Evolutionary conservation across 2,329 filamentous ascomycete genomes (phyloP).

Genomic region (Teratosphaeria nubilosa): DNA sequence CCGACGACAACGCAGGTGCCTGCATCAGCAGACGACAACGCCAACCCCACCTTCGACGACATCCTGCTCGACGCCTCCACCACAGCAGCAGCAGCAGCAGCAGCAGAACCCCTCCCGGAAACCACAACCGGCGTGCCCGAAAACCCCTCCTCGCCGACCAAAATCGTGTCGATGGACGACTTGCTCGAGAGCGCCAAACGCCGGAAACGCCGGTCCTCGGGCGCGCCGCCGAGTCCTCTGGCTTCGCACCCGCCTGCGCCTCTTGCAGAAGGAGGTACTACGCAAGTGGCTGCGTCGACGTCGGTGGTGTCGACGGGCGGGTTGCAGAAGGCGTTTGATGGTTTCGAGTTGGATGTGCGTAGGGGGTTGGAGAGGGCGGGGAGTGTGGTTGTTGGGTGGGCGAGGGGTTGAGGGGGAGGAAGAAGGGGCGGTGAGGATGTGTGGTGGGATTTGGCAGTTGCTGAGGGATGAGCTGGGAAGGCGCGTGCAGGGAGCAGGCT

Average conservation of each 20-base stretch:
- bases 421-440: too few relatives aligned
- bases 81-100: not conserved
- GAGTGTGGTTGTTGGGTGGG: slow-evolving; percentile 6
- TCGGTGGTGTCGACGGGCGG: not conserved
- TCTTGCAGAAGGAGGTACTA: too few relatives aligned
- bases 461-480: too few relatives aligned
- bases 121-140: slow-evolving; percentile 7
- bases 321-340: slow-evolving; percentile 15
- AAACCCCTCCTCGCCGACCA: slow-evolving; percentile 11
- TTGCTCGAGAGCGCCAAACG: slow-evolving; percentile 18
- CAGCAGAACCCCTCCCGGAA: not conserved
- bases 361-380: slow-evolving; percentile 12
- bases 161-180: slow-evolving; percentile 19
- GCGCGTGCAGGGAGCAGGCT: too few relatives aligned
- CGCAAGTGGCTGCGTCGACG: too few relatives aligned
- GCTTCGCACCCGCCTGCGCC: slow-evolving; percentile 16
- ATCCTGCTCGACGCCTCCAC: slow-evolving; percentile 13
- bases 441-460: too few relatives aligned
- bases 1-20: not conserved
- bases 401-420: too few relatives aligned
- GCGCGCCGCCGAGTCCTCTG: slow-evolving; percentile 15
- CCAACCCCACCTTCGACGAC: slow-evolving; percentile 16
- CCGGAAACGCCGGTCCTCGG: slow-evolving; percentile 16
- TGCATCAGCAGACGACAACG: not conserved
- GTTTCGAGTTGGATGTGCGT: slow-evolving; percentile 17